phyloP scores from a whole-genome alignment of 208 protist species.

The Trypanosoma platydactyli region DNA sequence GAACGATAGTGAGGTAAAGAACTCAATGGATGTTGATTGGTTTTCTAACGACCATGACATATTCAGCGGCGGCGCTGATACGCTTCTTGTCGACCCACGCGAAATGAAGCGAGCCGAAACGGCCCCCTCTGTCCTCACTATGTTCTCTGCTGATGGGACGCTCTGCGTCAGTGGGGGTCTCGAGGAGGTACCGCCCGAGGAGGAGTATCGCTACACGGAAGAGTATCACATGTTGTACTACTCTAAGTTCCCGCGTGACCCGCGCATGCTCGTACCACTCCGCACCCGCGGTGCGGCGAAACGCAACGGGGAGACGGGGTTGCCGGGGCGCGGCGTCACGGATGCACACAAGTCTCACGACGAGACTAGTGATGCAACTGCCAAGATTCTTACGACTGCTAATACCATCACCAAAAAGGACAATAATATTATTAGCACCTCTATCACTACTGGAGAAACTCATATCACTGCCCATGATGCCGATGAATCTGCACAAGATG shows the following conservation, averaged over 20 bases:
- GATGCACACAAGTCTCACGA: background rate
- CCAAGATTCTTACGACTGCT: background rate
- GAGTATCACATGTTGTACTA: slow-evolving; percentile 83
- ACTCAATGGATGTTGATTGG: slow-evolving; percentile 22
- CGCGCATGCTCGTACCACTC: slow-evolving; percentile 77
- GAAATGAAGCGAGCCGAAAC: slow-evolving; percentile 74
- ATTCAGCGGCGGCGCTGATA: slow-evolving; percentile 31
- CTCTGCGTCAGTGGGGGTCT: slow-evolving; percentile 42
- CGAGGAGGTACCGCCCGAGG: slow-evolving; percentile 50
- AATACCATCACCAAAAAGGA: background rate
- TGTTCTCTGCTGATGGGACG: slow-evolving; percentile 52
- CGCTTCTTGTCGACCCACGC: slow-evolving; percentile 51
- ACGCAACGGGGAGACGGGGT: slow-evolving; percentile 25
- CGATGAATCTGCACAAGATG: background rate
- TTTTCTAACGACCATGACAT: slow-evolving; percentile 29
- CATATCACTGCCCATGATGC: background rate
- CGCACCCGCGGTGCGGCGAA: slow-evolving; percentile 34
- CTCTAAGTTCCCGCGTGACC: slow-evolving; percentile 76
- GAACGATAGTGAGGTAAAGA: background rate
- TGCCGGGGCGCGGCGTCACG: background rate
- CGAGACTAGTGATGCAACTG: background rate
- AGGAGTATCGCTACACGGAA: slow-evolving; percentile 84
- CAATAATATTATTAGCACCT: background rate
- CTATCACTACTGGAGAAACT: background rate
- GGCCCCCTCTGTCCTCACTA: slow-evolving; percentile 74